phyloP scores from a whole-genome alignment of 768 basidiomycete species.

The Leccinum aurantiacum region DNA sequence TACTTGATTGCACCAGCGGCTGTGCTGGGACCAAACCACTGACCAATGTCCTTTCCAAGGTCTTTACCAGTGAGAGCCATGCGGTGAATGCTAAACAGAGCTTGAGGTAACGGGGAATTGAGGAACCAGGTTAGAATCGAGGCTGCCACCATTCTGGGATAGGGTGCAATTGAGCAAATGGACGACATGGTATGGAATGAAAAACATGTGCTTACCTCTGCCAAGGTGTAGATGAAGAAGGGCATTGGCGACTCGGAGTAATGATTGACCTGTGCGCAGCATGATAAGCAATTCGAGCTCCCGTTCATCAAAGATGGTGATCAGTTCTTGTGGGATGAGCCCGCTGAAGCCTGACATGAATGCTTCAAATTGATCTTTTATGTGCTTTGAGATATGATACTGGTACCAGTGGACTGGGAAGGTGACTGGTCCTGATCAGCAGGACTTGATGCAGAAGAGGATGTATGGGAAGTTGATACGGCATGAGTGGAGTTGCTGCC shows the following conservation, averaged over 20 bases:
- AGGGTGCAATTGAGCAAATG: conserved; percentile 10
- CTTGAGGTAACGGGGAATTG: conserved; percentile 78
- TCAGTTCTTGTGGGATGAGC: conserved; percentile 94
- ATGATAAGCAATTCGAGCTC: conserved; percentile 90
- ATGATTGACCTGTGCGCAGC: conserved; percentile 45
- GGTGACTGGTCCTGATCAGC: conserved; percentile 26
- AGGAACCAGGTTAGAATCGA: conserved; percentile 90
- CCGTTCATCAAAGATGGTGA: conserved; percentile 98
- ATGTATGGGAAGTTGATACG: conserved; percentile 39
- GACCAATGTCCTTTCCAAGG: conserved; percentile 91
- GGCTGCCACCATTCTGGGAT: conserved; percentile 82
- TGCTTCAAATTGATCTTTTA: conserved; percentile 98
- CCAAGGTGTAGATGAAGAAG: conserved; percentile 75
- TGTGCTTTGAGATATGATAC: conserved; percentile 95
- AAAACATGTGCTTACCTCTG: conserved; percentile 47
- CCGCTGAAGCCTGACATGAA: conserved; percentile 99
- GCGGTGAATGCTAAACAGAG: conserved; percentile 93
- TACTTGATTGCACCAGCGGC: conserved; percentile 97
- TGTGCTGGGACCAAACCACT: conserved; percentile 97
- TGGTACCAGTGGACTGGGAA: conserved; percentile 34
- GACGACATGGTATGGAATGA: neutral
- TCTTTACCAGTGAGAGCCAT: conserved; percentile 96
- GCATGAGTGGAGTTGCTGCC: conserved; percentile 39
- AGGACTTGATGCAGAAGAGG: conserved; percentile 26
- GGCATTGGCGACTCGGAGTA: conserved; percentile 65